phyloP scores from a whole-genome alignment of 2,329 filamentous ascomycete genomes.

The Epicoccum nigrum region DNA sequence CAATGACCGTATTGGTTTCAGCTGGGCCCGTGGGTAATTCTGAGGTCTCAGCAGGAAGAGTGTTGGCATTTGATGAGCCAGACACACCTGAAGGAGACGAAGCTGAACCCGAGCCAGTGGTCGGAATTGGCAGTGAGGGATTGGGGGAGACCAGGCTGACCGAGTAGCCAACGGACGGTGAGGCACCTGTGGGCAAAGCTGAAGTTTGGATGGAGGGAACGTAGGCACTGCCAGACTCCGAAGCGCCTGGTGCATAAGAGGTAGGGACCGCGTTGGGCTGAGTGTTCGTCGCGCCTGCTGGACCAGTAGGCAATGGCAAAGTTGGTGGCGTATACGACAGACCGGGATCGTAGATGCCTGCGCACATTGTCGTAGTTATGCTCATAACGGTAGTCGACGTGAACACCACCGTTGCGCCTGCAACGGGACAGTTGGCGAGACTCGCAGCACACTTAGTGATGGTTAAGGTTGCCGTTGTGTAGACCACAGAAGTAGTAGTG shows the following conservation, averaged over 20 bases:
- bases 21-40: neutral
- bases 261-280: slow-evolving; percentile 16
- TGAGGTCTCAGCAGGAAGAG: slow-evolving; percentile 4
- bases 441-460: slow-evolving; percentile 49
- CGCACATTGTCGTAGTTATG: slow-evolving; percentile 52
- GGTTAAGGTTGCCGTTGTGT: slow-evolving; percentile 48
- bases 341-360: slow-evolving; percentile 28
- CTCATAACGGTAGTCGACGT: slow-evolving; percentile 48
- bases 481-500: slow-evolving; percentile 46
- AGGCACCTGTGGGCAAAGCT: slow-evolving; percentile 8
- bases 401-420: slow-evolving; percentile 41
- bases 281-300: slow-evolving; percentile 10
- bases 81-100: neutral
- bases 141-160: slow-evolving; percentile 8
- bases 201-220: slow-evolving; percentile 13
- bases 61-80: neutral
- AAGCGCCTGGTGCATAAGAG: slow-evolving; percentile 5
- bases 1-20: neutral
- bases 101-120: neutral
- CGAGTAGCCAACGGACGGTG: neutral
- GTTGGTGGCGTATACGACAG: slow-evolving; percentile 10
- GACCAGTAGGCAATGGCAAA: slow-evolving; percentile 12
- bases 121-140: slow-evolving; percentile 2
- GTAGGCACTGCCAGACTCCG: slow-evolving; percentile 5
- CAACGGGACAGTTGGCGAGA: slow-evolving; percentile 44